Percentiles rank a stretch among this genome's conserved stretches.
phyloP scores from a whole-genome alignment of 768 basidiomycete species.

The Paxillus rubicundulus region DNA sequence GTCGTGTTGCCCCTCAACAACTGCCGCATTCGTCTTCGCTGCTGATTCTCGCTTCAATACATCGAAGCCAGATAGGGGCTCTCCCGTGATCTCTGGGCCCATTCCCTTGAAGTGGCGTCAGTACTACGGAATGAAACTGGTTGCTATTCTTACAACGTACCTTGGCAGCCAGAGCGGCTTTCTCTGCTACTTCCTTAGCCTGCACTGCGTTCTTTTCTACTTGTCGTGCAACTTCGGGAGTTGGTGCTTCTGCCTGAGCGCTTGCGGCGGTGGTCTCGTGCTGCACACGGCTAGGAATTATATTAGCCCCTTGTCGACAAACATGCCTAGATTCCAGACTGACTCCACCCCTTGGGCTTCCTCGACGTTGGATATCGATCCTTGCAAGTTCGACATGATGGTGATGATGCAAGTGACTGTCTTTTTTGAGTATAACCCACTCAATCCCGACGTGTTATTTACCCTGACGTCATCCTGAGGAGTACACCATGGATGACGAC shows the following conservation, averaged over 20 bases:
- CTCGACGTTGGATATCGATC: conserved; percentile 37
- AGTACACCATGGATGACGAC: conserved; percentile 1
- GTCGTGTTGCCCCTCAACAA: conserved; percentile 53
- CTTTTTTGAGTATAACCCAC: not conserved
- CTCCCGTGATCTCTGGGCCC: conserved; percentile 34
- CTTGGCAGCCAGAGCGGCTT: conserved; percentile 54
- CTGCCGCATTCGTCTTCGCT: conserved; percentile 49
- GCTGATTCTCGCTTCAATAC: conserved; percentile 32
- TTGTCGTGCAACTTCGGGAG: conserved; percentile 37
- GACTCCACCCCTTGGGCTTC: conserved; percentile 37
- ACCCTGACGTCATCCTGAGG: conserved; percentile 6
- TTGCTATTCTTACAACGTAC: conserved; percentile 30
- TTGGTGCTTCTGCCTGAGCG: conserved; percentile 49
- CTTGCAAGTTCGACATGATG: conserved; percentile 5
- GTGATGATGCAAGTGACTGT: not conserved
- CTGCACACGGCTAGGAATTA: conserved; percentile 29
- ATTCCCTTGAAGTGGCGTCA: conserved; percentile 21
- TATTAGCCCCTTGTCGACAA: not conserved
- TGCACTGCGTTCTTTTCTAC: conserved; percentile 48
- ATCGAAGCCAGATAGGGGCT: conserved; percentile 34
- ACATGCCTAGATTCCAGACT: conserved; percentile 4
- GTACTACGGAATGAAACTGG: not conserved
- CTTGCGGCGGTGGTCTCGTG: conserved; percentile 55
- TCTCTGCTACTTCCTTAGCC: conserved; percentile 43
- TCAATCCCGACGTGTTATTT: not conserved